These are phyloP conservation scores for Suillus decipiens DNA, from an alignment of 768 basidiomycete genomes.

Conservation along the genomic window DNA sequence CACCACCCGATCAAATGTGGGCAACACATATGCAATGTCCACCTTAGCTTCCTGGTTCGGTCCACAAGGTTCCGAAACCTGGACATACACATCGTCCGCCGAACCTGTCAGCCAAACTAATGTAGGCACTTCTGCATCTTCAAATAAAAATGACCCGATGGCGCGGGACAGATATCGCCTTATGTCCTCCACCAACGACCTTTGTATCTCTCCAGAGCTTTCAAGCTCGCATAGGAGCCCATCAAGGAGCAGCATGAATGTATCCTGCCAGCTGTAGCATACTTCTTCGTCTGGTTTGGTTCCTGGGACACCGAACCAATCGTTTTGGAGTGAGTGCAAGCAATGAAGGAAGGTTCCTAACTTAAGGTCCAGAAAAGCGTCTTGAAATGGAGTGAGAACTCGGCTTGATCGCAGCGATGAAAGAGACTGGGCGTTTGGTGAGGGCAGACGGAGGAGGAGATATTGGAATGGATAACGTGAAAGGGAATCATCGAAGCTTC, in stretches of 20 bases:
- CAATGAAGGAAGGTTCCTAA: slow-evolving; percentile 62
- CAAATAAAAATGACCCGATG: slow-evolving; percentile 74
- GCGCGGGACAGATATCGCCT: slow-evolving; percentile 61
- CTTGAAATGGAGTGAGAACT: slow-evolving; percentile 38
- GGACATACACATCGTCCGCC: slow-evolving; percentile 58
- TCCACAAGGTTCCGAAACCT: slow-evolving; percentile 28
- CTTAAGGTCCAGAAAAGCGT: slow-evolving; percentile 54
- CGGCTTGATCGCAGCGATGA: slow-evolving; percentile 34
- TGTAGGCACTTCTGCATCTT: slow-evolving; percentile 72
- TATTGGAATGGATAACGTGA: slow-evolving; percentile 49
- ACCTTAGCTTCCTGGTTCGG: slow-evolving; percentile 19
- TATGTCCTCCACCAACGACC: slow-evolving; percentile 44
- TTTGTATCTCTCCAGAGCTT: slow-evolving; percentile 20
- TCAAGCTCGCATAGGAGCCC: slow-evolving; percentile 44
- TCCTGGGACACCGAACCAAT: slow-evolving; percentile 68
- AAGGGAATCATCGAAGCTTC: slow-evolving; percentile 48
- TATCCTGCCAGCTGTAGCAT: slow-evolving; percentile 73
- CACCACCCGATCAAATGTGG: slow-evolving; percentile 51
- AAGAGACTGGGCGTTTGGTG: slow-evolving; percentile 32
- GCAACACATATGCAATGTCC: slow-evolving; percentile 38
- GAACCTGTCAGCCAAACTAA: slow-evolving; percentile 65
- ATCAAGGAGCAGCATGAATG: slow-evolving; percentile 64
- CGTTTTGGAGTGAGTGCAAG: slow-evolving; percentile 73
- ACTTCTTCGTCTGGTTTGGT: slow-evolving; percentile 26
- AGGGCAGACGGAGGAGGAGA: slow-evolving; percentile 45